These are phyloP conservation scores for Cryphonectria parasitica DNA, from an alignment of 2,329 filamentous ascomycete genomes.

Conservation along the genomic window DNA sequence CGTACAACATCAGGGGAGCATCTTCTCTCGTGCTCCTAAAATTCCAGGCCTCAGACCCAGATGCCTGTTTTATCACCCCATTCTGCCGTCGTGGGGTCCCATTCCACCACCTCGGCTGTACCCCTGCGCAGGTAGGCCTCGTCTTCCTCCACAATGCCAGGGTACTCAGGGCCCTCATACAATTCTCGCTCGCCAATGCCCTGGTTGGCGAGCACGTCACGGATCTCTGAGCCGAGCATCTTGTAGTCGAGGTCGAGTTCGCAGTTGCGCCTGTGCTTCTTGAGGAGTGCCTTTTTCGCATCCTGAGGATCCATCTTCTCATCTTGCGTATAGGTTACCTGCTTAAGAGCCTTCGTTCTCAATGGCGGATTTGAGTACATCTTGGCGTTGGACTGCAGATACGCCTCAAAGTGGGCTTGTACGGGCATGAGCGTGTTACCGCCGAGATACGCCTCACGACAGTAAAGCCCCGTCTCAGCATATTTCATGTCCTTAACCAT, in stretches of 20 bases:
- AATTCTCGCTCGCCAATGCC: slow-evolving; percentile 18
- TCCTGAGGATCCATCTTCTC: slow-evolving; percentile 2
- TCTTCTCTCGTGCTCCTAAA: neutral
- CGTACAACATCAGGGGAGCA: too few species aligned
- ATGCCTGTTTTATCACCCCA: slow-evolving; percentile 29
- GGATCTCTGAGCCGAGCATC: slow-evolving; percentile 26
- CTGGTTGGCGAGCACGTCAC: slow-evolving; percentile 27
- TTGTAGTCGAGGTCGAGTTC: slow-evolving; percentile 30
- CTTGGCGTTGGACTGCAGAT: slow-evolving; percentile 48
- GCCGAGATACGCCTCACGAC: slow-evolving; percentile 52
- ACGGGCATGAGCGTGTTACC: slow-evolving; percentile 49
- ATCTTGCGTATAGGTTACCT: neutral
- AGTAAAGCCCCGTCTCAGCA: slow-evolving; percentile 48
- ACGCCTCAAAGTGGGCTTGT: slow-evolving; percentile 45
- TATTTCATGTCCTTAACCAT: slow-evolving; percentile 61
- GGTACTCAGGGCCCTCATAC: slow-evolving; percentile 17
- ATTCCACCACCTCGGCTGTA: slow-evolving; percentile 15
- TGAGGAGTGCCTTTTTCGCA: slow-evolving; percentile 1
- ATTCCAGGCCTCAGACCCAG: slow-evolving; percentile 3
- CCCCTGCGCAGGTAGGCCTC: slow-evolving; percentile 11
- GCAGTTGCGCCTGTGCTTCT: slow-evolving; percentile 25
- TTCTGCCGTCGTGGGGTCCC: slow-evolving; percentile 13
- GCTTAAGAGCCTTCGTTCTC: slow-evolving; percentile 10
- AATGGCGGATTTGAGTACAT: slow-evolving; percentile 25
- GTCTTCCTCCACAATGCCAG: slow-evolving; percentile 21